A percentile compares a stretch with the other conserved stretches of the same genome.
Conservation (phyloP, 2,329 filamentous ascomycete genomes). For the Cladophialophora yegresii region DNA sequence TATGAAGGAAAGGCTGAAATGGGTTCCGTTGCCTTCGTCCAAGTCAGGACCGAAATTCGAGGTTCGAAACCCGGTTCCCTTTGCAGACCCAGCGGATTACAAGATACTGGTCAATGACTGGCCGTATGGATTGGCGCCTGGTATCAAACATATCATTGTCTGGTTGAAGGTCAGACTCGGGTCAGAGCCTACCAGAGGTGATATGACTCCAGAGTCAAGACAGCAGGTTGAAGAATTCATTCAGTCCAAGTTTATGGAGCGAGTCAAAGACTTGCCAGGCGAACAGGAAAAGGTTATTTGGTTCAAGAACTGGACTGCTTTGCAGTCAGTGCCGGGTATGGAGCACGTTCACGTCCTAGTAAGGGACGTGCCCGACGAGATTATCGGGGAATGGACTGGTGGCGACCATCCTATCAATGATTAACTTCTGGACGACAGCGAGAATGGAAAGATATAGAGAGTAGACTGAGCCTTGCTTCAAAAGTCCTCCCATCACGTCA, state of each 20-base stretch:
- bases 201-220: constrained; percentile 55
- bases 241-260: constrained; percentile 51
- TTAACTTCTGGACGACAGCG: constrained; percentile 8
- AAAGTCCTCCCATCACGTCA: background rate
- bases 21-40: constrained; percentile 43
- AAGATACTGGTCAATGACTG: constrained; percentile 63
- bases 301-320: constrained; percentile 65
- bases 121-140: constrained; percentile 60
- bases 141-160: constrained; percentile 59
- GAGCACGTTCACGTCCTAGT: constrained; percentile 61
- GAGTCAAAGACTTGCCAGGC: constrained; percentile 42
- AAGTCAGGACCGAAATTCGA: constrained; percentile 44
- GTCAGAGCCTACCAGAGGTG: constrained; percentile 50
- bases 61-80: constrained; percentile 53
- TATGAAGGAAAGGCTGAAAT: constrained; percentile 57
- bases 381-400: constrained; percentile 50
- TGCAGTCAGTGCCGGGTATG: constrained; percentile 62
- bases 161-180: constrained; percentile 58
- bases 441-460: background rate
- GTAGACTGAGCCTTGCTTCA: background rate
- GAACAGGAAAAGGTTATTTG: constrained; percentile 56
- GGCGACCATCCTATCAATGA: constrained; percentile 34
- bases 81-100: constrained; percentile 58
- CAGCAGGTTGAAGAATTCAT: constrained; percentile 55
- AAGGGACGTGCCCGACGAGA: constrained; percentile 49